A percentile compares a stretch with the other conserved stretches of the same genome.
Evolutionary conservation across 176 grass and related monocot species (phyloP).

Genomic region (Rhynchospora tenuis): DNA sequence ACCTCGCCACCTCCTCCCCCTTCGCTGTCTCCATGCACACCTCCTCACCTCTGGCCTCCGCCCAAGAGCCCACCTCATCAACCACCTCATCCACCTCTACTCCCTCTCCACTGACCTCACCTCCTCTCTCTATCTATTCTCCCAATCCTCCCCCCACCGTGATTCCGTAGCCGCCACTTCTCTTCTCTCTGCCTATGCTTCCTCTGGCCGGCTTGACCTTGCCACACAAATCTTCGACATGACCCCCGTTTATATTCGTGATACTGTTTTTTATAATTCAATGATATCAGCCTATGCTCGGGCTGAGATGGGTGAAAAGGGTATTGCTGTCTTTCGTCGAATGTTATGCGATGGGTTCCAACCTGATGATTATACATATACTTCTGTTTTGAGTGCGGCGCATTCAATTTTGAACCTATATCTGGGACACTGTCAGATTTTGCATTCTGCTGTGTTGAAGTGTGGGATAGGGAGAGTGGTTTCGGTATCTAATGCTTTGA

Average conservation of each 20-base stretch:
- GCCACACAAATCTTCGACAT: constrained; percentile 52
- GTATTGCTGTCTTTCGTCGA: constrained; percentile 38
- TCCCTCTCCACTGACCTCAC: constrained; percentile 53
- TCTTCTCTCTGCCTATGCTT: constrained; percentile 52
- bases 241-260: constrained; percentile 44
- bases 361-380: constrained; percentile 72
- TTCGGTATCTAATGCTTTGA: constrained; percentile 74
- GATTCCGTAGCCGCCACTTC: constrained; percentile 55
- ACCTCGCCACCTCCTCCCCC: constrained; percentile 15
- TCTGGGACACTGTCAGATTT: constrained; percentile 41
- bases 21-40: constrained; percentile 70
- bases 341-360: constrained; percentile 39
- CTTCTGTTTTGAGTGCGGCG: constrained; percentile 64
- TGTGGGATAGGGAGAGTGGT: constrained; percentile 27
- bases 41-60: constrained; percentile 58
- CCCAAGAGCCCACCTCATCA: constrained; percentile 60
- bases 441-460: constrained; percentile 61
- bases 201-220: constrained; percentile 41
- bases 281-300: constrained; percentile 71
- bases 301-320: constrained; percentile 34
- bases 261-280: constrained; percentile 84
- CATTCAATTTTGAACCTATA: constrained; percentile 39
- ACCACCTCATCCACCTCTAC: constrained; percentile 91
- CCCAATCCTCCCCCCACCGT: constrained; percentile 4
- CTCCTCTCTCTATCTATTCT: constrained; percentile 54